Evolutionary conservation across 495 filamentous ascomycete species (phyloP).

Genomic region (Aspergillus campestris): DNA sequence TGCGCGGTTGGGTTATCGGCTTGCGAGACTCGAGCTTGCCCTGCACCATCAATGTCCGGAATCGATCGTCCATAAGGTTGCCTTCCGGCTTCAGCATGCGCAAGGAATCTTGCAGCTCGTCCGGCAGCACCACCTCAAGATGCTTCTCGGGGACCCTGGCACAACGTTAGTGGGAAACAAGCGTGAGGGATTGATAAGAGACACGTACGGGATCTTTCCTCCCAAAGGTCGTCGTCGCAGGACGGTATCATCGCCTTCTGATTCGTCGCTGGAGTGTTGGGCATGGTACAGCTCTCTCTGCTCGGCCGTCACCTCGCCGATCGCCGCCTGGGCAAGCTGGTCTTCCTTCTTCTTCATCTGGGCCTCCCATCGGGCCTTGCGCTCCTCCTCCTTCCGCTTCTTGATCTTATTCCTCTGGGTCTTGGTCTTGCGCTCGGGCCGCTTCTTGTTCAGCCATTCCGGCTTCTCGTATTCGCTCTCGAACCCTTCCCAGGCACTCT

Average conservation of each 20-base stretch:
- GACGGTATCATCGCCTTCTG: constrained; percentile 42
- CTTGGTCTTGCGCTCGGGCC: constrained; percentile 74
- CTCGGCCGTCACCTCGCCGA: constrained; percentile 54
- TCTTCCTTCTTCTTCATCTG: constrained; percentile 59
- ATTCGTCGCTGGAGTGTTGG: constrained; percentile 44
- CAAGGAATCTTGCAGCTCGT: constrained; percentile 88
- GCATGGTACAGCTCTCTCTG: constrained; percentile 45
- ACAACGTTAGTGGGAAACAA: constrained; percentile 10
- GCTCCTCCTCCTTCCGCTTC: constrained; percentile 78
- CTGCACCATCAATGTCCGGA: constrained; percentile 76
- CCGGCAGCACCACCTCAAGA: constrained; percentile 82
- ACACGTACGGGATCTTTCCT: constrained; percentile 57
- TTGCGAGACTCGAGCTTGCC: constrained; percentile 82
- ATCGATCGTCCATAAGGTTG: constrained; percentile 83
- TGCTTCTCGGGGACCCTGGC: constrained; percentile 63
- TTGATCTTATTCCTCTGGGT: constrained; percentile 79
- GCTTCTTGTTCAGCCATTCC: constrained; percentile 58
- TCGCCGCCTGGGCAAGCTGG: constrained; percentile 55
- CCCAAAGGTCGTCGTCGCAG: constrained; percentile 64
- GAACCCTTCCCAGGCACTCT: constrained; percentile 82
- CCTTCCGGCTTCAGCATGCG: constrained; percentile 87
- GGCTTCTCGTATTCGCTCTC: constrained; percentile 59
- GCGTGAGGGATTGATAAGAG: not conserved
- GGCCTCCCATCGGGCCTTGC: constrained; percentile 58
- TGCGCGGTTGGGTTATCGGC: constrained; percentile 67